These are phyloP conservation scores for Fusarium sp. DNA, from an alignment of 2,329 filamentous ascomycete species.

Conservation along the genomic window DNA sequence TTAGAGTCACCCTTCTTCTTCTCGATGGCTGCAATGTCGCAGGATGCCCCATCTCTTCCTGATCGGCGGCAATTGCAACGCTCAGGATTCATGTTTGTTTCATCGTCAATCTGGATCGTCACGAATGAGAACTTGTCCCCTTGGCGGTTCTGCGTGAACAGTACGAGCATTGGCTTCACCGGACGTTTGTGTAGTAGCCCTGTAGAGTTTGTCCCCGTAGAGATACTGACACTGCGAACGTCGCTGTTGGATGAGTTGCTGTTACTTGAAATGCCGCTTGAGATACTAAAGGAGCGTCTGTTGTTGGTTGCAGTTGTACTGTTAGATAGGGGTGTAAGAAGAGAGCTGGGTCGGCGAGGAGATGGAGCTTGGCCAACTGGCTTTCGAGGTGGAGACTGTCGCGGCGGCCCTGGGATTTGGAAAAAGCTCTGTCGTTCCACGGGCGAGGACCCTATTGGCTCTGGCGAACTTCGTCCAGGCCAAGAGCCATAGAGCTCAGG, in stretches of 20 bases:
- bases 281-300: constrained; percentile 39
- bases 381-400: constrained; percentile 21
- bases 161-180: constrained; percentile 49
- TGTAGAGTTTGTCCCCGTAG: constrained; percentile 42
- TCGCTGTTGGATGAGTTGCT: constrained; percentile 44
- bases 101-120: constrained; percentile 47
- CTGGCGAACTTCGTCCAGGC: constrained; percentile 34
- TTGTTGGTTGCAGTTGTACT: constrained; percentile 15
- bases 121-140: constrained; percentile 44
- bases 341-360: constrained; percentile 25
- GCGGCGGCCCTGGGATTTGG: constrained; percentile 7
- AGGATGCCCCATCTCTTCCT: constrained; percentile 39
- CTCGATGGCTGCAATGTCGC: constrained; percentile 44
- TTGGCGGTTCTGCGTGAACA: constrained; percentile 45
- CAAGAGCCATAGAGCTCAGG: constrained; percentile 24
- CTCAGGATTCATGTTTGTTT: constrained; percentile 49
- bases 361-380: constrained; percentile 36
- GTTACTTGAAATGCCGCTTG: constrained; percentile 37
- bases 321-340: constrained; percentile 10
- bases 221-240: constrained; percentile 39
- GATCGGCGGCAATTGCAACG: constrained; percentile 50
- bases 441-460: constrained; percentile 21
- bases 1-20: constrained; percentile 40
- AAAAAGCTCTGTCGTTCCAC: constrained; percentile 24
- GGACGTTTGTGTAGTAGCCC: constrained; percentile 48